These are phyloP conservation scores for Solanum hybrid DNA, from an alignment of 305 asterid genomes.

Conservation along the genomic window DNA sequence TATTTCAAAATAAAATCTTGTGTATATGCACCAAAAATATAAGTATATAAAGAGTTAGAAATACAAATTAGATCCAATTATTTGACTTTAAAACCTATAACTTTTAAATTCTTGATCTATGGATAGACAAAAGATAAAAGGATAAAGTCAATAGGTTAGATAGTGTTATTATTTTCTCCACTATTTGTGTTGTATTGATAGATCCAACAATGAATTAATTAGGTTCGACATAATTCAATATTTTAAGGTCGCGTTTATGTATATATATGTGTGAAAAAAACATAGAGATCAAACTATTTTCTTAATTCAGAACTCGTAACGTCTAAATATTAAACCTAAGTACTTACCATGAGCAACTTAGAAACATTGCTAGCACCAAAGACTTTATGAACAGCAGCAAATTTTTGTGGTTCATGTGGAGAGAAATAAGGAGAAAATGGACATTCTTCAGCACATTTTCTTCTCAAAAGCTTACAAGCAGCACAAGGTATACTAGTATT, in stretches of 20 bases:
- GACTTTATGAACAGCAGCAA: conserved; percentile 6
- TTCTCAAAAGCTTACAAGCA: conserved; percentile 9
- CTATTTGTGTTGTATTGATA: not conserved
- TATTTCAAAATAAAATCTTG: not conserved
- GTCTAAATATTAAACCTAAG: not conserved
- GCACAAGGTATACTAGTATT: not conserved
- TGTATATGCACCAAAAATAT: not conserved
- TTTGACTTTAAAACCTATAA: not conserved
- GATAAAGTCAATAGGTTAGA: not conserved
- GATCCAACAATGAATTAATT: not conserved
- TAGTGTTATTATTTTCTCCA: not conserved
- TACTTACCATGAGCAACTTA: conserved; percentile 2
- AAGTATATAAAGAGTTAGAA: not conserved
- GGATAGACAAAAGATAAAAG: not conserved
- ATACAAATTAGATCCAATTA: not conserved
- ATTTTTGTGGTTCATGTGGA: not conserved
- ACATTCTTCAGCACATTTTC: conserved; percentile 10
- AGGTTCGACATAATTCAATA: not conserved
- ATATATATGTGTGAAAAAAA: not conserved
- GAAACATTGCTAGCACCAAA: conserved; percentile 11
- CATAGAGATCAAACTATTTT: not conserved
- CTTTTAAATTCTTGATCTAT: not conserved
- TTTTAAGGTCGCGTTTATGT: not conserved
- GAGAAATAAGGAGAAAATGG: conserved; percentile 9
- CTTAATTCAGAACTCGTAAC: not conserved